phyloP scores from a whole-genome alignment of 139 green algal species.

The Picochlorum sp. region DNA sequence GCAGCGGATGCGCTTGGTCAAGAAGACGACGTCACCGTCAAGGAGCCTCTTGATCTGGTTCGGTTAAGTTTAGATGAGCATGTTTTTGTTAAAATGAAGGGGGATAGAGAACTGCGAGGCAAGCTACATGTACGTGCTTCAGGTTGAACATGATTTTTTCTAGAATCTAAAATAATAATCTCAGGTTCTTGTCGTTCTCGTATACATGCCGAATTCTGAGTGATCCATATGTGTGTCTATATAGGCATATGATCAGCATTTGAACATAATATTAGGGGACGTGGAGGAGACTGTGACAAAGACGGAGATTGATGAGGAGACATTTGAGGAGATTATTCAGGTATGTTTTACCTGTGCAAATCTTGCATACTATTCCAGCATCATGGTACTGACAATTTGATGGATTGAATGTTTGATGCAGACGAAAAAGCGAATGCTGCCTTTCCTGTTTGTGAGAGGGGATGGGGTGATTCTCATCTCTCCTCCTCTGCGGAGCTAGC shows the following conservation, averaged over 20 bases:
- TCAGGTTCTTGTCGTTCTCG: neutral
- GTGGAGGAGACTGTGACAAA: slow-evolving; percentile 95
- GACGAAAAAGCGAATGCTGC: slow-evolving; percentile 81
- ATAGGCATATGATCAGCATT: slow-evolving; percentile 98
- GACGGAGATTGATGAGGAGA: slow-evolving; percentile 97
- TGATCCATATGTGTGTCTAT: neutral
- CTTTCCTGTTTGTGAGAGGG: slow-evolving; percentile 92
- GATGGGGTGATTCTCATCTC: slow-evolving; percentile 91
- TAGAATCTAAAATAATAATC: neutral
- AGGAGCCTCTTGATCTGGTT: slow-evolving; percentile 95
- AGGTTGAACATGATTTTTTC: neutral
- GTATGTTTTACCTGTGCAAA: neutral
- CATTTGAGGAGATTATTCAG: slow-evolving; percentile 98
- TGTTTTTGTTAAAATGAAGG: slow-evolving; percentile 90
- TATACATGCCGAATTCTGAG: too few relatives aligned
- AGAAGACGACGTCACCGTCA: slow-evolving; percentile 73
- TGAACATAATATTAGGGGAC: slow-evolving; percentile 99
- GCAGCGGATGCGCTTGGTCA: neutral
- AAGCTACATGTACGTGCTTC: slow-evolving; percentile 76
- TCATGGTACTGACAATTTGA: too few relatives aligned
- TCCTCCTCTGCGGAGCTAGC: slow-evolving; percentile 30
- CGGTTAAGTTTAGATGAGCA: slow-evolving; percentile 84
- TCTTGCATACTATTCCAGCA: too few relatives aligned
- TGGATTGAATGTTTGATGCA: neutral
- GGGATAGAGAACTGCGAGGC: slow-evolving; percentile 87